These are phyloP conservation scores for Nidula niveotomentosa DNA, from an alignment of 1,284 basidiomycete species.

Conservation along the genomic window DNA sequence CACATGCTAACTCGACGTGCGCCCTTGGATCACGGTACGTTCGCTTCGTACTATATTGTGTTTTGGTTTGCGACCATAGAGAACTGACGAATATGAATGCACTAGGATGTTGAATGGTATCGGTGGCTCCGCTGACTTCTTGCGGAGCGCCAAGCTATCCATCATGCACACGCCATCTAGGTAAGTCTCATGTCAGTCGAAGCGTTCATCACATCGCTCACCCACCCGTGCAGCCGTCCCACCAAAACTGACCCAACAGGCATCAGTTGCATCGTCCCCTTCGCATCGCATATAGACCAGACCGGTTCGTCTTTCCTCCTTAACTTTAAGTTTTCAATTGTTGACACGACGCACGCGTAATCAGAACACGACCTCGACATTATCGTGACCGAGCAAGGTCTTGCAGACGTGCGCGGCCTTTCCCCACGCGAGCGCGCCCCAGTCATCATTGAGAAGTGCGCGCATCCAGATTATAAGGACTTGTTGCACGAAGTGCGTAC, in stretches of 20 bases:
- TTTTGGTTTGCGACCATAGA: too few species aligned
- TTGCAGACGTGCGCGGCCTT: slow-evolving; percentile 49
- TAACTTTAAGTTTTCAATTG: not conserved
- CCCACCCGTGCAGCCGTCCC: slow-evolving; percentile 26
- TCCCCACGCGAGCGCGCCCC: slow-evolving; percentile 48
- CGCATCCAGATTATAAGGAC: slow-evolving; percentile 48
- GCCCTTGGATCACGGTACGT: slow-evolving; percentile 35
- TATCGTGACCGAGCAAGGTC: slow-evolving; percentile 48
- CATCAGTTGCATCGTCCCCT: slow-evolving; percentile 53
- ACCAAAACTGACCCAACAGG: slow-evolving; percentile 48
- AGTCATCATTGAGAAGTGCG: slow-evolving; percentile 49
- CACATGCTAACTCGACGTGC: slow-evolving; percentile 51
- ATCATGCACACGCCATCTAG: slow-evolving; percentile 55
- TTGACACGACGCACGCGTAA: not conserved
- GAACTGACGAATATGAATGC: too few species aligned
- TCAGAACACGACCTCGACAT: slow-evolving; percentile 45
- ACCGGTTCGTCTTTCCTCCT: slow-evolving; percentile 28
- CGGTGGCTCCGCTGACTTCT: slow-evolving; percentile 49
- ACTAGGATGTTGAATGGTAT: slow-evolving; percentile 49
- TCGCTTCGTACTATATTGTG: not conserved
- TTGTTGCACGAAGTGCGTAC: slow-evolving; percentile 36
- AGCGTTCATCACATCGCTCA: slow-evolving; percentile 1
- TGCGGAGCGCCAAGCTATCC: slow-evolving; percentile 49
- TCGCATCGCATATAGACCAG: slow-evolving; percentile 49
- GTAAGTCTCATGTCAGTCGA: slow-evolving; percentile 12